Evolutionary conservation across 768 basidiomycete genomes (phyloP), one percentile per base, ranked within the genome.

Genomic region (Roridomyces roridus): DNA sequence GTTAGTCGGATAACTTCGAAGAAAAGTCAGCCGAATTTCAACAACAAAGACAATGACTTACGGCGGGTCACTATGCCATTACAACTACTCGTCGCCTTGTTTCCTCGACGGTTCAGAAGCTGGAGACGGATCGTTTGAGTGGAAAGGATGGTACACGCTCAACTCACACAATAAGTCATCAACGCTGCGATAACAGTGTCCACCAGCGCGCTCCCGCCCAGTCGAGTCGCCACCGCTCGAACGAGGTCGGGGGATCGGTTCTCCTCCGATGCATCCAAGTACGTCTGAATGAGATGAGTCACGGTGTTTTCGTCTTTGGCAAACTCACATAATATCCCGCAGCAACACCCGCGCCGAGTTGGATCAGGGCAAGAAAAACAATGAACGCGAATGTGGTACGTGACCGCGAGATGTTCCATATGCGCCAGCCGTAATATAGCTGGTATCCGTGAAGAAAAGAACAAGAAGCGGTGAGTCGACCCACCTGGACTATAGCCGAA

Each of bases 371-470:
- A 18, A 63, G 42, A 10, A 55, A 35, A 14, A 60, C 0, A 18
- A 7, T 15, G 18, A 55, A 55, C 9, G 52, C 17, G 25, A 39
- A 20, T 20, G 18, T 28, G 17, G 58, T n/a, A n/a, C n/a, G n/a
- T n/a, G n/a, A 63, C 8, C 46, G 36, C 10, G 62, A 50, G 12
- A 63, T 40, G 17, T 18, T 50, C 52, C 52, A 63, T 5, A 63
- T 51, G 20, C 62, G 51, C 62, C 62, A 63, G 14, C 58, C 58
- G 41, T 60, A 63, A 41, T 55, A 63, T 11, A 55, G 44, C 58
- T 59, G 14, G 46, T 8, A 24, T 4, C 20, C 34, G 34, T 35
- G 9, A 15, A 41, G 14, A 11, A 20, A 24, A 20, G 45, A 46
- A 24, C 14, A 34, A 47, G 8, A 18, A 9, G 9, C n/a, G 14